A percentile compares a stretch with the other conserved stretches of the same genome.
Evolutionary conservation across 2,329 filamentous ascomycete species (phyloP).

Genomic region (Didymella exigua): DNA sequence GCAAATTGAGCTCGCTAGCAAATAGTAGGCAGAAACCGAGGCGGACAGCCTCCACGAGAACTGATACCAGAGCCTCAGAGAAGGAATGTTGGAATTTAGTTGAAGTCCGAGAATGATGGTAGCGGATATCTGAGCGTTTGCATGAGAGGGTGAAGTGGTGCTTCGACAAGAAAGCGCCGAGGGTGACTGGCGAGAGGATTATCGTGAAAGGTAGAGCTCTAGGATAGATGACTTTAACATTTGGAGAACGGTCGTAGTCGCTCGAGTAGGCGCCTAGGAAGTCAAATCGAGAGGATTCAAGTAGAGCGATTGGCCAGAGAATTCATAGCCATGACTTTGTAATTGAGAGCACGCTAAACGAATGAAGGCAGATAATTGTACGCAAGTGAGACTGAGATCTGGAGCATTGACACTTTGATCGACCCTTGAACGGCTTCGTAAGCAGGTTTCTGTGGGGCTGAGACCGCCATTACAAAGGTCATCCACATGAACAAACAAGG

Average conservation of each 20-base stretch:
- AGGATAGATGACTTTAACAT: neutral
- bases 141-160: neutral
- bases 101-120: neutral
- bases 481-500: neutral
- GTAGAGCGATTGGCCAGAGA: neutral
- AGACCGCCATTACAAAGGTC: neutral
- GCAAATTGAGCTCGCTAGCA: neutral
- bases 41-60: neutral
- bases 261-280: neutral
- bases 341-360: neutral
- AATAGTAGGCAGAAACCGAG: neutral
- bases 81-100: neutral
- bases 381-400: neutral
- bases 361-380: conserved; percentile 2
- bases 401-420: conserved; percentile 1
- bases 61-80: neutral
- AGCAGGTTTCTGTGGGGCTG: conserved; percentile 4
- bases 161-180: neutral
- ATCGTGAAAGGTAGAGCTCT: neutral
- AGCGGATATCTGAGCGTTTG: neutral
- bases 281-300: neutral
- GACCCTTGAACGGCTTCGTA: neutral
- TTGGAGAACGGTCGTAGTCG: neutral
- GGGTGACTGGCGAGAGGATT: neutral
- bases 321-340: neutral